A percentile compares a stretch with the other conserved stretches of the same genome.
phyloP scores from a whole-genome alignment of 192 early-diverging fungal species.

The Backusella morwellensis region DNA sequence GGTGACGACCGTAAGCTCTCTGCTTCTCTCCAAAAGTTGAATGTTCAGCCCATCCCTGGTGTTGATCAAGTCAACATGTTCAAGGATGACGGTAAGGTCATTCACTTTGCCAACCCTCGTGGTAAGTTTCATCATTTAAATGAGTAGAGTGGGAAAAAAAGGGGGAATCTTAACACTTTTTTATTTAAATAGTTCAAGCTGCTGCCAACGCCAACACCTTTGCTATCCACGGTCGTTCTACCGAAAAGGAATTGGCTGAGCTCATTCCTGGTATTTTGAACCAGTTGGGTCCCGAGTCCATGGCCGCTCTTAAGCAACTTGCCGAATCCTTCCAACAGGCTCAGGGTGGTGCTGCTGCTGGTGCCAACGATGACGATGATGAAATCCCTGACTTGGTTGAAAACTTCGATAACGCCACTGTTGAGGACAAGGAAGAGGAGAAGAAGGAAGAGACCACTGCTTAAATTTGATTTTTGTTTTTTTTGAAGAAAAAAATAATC shows the following conservation, averaged over 20 bases:
- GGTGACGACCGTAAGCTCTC: conserved; percentile 96
- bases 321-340: conserved; percentile 82
- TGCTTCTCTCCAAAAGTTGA: conserved; percentile 87
- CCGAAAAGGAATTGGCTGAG: conserved; percentile 85
- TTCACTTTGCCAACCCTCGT: conserved; percentile 88
- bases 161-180: not conserved
- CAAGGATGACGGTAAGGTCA: conserved; percentile 87
- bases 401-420: conserved; percentile 54
- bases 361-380: conserved; percentile 69
- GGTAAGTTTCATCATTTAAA: conserved; percentile 46
- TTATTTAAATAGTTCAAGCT: conserved; percentile 62
- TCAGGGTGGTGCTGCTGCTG: conserved; percentile 49
- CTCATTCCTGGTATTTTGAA: conserved; percentile 76
- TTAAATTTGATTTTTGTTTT: not conserved
- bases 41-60: conserved; percentile 77
- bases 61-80: conserved; percentile 99
- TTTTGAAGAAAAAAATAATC: not conserved
- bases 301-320: conserved; percentile 82
- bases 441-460: conserved; percentile 20
- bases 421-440: conserved; percentile 51
- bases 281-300: conserved; percentile 88
- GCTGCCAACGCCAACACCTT: conserved; percentile 90
- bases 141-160: no score
- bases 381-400: conserved; percentile 95
- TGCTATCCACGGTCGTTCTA: conserved; percentile 82